Evolutionary conservation across 805 yeast species (phyloP).

Genomic region (Cyberlindnera xylosilytica): DNA sequence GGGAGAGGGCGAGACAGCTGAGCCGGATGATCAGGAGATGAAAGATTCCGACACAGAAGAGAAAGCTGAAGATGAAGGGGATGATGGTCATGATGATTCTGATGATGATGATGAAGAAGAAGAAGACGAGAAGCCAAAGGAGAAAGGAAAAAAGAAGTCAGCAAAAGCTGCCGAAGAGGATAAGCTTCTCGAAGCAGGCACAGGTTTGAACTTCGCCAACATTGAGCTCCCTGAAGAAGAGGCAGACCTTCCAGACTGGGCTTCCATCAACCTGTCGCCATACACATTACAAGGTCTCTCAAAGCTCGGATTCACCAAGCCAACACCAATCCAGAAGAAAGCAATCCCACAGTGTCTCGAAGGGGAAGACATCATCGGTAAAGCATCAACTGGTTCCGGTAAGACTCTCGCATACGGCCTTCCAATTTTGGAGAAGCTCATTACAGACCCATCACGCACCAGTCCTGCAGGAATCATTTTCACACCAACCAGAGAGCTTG

Average conservation of each 20-base stretch:
- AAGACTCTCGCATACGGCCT: constrained; percentile 94
- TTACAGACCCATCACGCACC: constrained; percentile 29
- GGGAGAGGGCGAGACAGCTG: constrained; percentile 21
- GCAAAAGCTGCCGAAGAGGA: constrained; percentile 21
- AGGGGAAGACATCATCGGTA: constrained; percentile 86
- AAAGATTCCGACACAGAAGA: constrained; percentile 7
- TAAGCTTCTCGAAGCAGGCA: constrained; percentile 16
- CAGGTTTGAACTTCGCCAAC: constrained; percentile 30
- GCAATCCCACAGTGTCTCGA: constrained; percentile 71
- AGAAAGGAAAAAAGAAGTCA: constrained; percentile 13
- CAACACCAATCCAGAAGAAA: constrained; percentile 80
- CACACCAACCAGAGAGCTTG: constrained; percentile 95
- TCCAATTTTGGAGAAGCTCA: constrained; percentile 74
- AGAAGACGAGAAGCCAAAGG: constrained; percentile 19
- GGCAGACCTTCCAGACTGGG: constrained; percentile 62
- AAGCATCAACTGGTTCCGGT: constrained; percentile 97
- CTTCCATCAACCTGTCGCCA: constrained; percentile 43
- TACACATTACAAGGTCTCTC: constrained; percentile 61
- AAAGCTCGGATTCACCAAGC: constrained; percentile 54
- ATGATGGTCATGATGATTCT: constrained; percentile 8
- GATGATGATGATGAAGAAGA: constrained; percentile 17
- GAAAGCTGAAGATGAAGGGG: constrained; percentile 18
- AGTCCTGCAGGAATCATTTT: constrained; percentile 76
- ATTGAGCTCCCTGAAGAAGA: constrained; percentile 33
- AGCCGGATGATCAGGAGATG: constrained; percentile 23